These are phyloP conservation scores for Candolleomyces aberdarensis DNA, from an alignment of 768 basidiomycete genomes.

Conservation along the genomic window DNA sequence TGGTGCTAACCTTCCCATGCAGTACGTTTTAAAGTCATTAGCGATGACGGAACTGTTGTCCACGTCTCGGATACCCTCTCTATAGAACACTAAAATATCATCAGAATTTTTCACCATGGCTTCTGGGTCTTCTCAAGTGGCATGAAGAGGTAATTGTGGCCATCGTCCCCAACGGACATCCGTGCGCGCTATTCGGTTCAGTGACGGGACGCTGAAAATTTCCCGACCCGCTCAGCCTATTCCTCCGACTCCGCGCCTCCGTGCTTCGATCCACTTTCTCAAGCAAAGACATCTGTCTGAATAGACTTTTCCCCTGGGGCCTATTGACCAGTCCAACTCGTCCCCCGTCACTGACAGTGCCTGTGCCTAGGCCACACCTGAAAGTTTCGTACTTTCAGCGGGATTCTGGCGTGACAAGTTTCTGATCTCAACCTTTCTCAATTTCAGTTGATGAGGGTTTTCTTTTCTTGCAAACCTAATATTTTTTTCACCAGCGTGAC, in stretches of 20 bases:
- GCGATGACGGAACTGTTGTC: slow-evolving; percentile 54
- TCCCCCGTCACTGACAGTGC: not conserved
- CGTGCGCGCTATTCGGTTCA: not conserved
- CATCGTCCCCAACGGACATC: not conserved
- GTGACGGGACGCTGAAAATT: not conserved
- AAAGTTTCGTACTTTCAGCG: not conserved
- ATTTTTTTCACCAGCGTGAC: not conserved
- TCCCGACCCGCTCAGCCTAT: not conserved
- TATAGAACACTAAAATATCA: slow-evolving; percentile 12
- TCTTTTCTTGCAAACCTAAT: not conserved
- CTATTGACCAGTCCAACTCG: no score
- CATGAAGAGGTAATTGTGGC: not conserved
- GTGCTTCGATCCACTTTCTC: no score
- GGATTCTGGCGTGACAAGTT: not conserved
- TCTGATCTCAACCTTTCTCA: not conserved
- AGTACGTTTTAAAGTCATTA: slow-evolving; percentile 70
- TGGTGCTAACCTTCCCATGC: not conserved
- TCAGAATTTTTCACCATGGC: not conserved
- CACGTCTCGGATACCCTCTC: slow-evolving; percentile 34
- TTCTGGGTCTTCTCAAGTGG: not conserved
- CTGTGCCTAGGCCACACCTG: not conserved
- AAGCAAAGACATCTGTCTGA: no score
- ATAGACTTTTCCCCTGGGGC: no score
- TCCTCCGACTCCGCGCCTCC: not conserved
- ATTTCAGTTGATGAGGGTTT: not conserved